A percentile compares a stretch with the other conserved stretches of the same genome.
Evolutionary conservation across 495 filamentous ascomycete species (phyloP).

Genomic region (Hypoxylon lienhwacheense): DNA sequence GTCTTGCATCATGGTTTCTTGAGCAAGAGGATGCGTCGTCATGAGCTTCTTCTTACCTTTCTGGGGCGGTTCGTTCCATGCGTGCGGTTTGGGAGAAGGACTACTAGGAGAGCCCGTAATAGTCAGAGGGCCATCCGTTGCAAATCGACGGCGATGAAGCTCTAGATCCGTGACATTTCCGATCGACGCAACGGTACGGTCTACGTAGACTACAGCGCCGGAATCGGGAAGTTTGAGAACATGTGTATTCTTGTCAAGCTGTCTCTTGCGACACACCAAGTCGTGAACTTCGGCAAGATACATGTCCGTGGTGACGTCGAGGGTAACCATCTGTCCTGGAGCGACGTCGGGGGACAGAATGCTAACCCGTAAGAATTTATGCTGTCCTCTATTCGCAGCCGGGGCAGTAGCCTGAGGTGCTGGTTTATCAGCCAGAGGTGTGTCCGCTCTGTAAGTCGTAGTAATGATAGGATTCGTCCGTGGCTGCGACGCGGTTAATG

Average conservation of each 20-base stretch:
- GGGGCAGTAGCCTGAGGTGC: slow-evolving; percentile 64
- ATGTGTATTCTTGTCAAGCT: slow-evolving; percentile 86
- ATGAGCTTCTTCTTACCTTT: slow-evolving; percentile 71
- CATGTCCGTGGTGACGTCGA: slow-evolving; percentile 88
- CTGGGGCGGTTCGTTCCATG: slow-evolving; percentile 56
- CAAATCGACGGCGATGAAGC: slow-evolving; percentile 81
- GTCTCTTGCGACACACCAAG: slow-evolving; percentile 83
- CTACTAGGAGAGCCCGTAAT: slow-evolving; percentile 79
- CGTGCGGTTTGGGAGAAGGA: slow-evolving; percentile 74
- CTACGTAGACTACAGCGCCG: slow-evolving; percentile 75
- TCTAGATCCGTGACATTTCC: slow-evolving; percentile 84
- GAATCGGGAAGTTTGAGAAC: slow-evolving; percentile 85
- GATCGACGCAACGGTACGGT: slow-evolving; percentile 87
- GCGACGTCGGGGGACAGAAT: slow-evolving; percentile 76
- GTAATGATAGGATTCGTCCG: slow-evolving; percentile 63
- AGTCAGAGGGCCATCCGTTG: slow-evolving; percentile 73
- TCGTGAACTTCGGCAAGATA: slow-evolving; percentile 94
- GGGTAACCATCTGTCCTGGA: slow-evolving; percentile 64
- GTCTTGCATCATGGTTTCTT: slow-evolving; percentile 67
- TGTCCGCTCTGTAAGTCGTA: slow-evolving; percentile 59
- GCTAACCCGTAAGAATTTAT: slow-evolving; percentile 74
- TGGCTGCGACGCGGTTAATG: slow-evolving; percentile 36
- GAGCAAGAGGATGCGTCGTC: slow-evolving; percentile 73
- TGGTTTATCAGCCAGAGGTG: slow-evolving; percentile 66
- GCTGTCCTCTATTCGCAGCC: slow-evolving; percentile 60